These are phyloP conservation scores for Talaromyces sp. DNA, from an alignment of 2,329 filamentous ascomycete species.

Conservation along the genomic window DNA sequence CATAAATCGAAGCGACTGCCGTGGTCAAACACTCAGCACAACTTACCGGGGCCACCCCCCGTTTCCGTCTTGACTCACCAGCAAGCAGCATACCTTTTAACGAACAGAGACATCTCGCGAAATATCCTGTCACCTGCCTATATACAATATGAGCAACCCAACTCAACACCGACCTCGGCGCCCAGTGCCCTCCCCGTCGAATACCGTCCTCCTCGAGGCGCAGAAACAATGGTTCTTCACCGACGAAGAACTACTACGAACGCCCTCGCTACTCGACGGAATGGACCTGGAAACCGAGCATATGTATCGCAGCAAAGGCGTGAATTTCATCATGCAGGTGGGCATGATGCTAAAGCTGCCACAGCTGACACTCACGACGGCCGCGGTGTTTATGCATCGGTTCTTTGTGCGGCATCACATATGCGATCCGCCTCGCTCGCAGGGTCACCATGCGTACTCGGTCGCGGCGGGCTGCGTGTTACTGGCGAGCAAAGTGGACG, in stretches of 20 bases:
- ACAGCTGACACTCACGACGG: slow-evolving; percentile 86
- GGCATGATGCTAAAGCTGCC: slow-evolving; percentile 89
- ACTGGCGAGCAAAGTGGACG: slow-evolving; percentile 93
- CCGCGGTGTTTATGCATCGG: slow-evolving; percentile 89
- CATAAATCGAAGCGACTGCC: slow-evolving; percentile 2
- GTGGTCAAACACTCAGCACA: not conserved
- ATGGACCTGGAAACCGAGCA: slow-evolving; percentile 73
- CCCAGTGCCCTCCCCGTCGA: slow-evolving; percentile 36
- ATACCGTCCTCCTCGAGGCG: slow-evolving; percentile 48
- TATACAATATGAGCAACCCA: slow-evolving; percentile 10
- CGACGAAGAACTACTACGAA: slow-evolving; percentile 72
- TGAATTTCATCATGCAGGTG: slow-evolving; percentile 94
- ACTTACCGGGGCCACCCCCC: not conserved
- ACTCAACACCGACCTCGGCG: slow-evolving; percentile 20
- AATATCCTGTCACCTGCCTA: not conserved
- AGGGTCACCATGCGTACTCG: slow-evolving; percentile 85
- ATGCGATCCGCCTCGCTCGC: slow-evolving; percentile 62
- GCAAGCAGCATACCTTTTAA: not conserved
- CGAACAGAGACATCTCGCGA: not conserved
- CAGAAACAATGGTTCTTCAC: slow-evolving; percentile 86
- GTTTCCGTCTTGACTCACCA: not conserved
- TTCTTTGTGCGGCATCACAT: slow-evolving; percentile 90
- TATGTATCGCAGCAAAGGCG: slow-evolving; percentile 77
- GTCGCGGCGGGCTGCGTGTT: slow-evolving; percentile 90
- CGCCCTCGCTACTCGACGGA: slow-evolving; percentile 80